These are phyloP conservation scores for Pisolithus sp. DNA, from an alignment of 768 basidiomycete species.

Conservation along the genomic window DNA sequence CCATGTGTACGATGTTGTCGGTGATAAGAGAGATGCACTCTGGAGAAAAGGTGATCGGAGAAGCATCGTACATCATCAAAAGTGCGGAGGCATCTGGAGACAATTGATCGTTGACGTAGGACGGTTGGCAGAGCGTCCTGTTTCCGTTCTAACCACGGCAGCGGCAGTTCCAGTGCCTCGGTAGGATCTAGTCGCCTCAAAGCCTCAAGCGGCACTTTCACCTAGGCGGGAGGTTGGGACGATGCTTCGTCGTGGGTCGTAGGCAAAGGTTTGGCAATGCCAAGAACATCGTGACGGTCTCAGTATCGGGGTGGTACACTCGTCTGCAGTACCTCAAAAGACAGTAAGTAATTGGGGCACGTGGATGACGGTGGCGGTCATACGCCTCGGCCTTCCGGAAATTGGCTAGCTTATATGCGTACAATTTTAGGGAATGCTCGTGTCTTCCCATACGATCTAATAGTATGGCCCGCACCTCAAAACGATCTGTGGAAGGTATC, in stretches of 20 bases:
- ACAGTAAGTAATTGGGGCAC: not conserved
- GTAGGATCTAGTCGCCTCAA: constrained; percentile 78
- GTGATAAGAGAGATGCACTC: constrained; percentile 39
- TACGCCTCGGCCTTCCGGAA: constrained; percentile 87
- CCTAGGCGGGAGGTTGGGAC: constrained; percentile 56
- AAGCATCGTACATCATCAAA: constrained; percentile 23
- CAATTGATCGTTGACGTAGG: constrained; percentile 16
- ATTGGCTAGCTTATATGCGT: constrained; percentile 82
- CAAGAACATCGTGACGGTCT: constrained; percentile 66
- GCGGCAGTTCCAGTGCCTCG: constrained; percentile 66
- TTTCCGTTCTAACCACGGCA: constrained; percentile 22
- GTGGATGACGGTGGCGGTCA: constrained; percentile 16
- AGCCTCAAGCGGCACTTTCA: no score
- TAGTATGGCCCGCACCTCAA: constrained; percentile 87
- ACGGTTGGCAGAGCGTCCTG: constrained; percentile 23
- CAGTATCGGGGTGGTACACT: constrained; percentile 54
- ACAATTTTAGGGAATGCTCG: constrained; percentile 90
- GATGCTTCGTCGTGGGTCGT: constrained; percentile 50
- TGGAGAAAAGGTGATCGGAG: constrained; percentile 30
- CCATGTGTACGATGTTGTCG: constrained; percentile 55
- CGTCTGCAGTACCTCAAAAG: constrained; percentile 79
- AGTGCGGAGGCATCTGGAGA: constrained; percentile 20
- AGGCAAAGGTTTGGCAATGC: constrained; percentile 85
- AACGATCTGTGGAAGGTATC: constrained; percentile 52
- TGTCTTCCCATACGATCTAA: constrained; percentile 86